phyloP scores from a whole-genome alignment of 164 flowering plant genomes.

The Aristolochia contorta region DNA sequence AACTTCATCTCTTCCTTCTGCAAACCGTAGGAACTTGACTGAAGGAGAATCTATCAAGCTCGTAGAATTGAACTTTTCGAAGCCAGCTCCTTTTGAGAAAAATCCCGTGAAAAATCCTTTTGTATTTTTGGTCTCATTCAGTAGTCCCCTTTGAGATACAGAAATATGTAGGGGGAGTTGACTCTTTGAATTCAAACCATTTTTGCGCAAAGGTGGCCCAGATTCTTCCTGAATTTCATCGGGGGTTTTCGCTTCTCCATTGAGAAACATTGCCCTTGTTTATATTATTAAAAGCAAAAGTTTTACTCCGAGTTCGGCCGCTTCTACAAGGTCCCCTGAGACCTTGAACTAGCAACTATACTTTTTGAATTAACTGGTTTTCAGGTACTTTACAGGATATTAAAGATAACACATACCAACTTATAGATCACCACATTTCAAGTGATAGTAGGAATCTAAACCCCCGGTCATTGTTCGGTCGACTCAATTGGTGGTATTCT shows the following conservation, averaged over 20 bases:
- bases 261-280: slow-evolving; percentile 13
- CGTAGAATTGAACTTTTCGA: slow-evolving; percentile 26
- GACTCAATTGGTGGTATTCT: no score
- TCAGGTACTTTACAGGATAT: no score
- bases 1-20: slow-evolving; percentile 45
- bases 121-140: slow-evolving; percentile 8
- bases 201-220: slow-evolving; percentile 2
- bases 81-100: slow-evolving; percentile 11
- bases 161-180: slow-evolving; percentile 13
- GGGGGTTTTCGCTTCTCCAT: slow-evolving; percentile 4
- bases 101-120: slow-evolving; percentile 6
- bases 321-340: no score
- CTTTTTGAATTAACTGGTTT: no score
- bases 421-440: no score
- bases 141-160: slow-evolving; percentile 16
- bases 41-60: slow-evolving; percentile 34
- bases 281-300: not conserved
- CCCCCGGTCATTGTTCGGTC: no score
- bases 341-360: no score
- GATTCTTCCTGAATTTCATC: slow-evolving; percentile 14
- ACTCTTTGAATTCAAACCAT: slow-evolving; percentile 7
- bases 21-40: slow-evolving; percentile 41
- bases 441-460: no score
- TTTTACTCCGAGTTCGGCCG: no score
- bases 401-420: no score